Conservation (phyloP, 2,329 filamentous ascomycete species). For the Fusarium fracticaudum region DNA sequence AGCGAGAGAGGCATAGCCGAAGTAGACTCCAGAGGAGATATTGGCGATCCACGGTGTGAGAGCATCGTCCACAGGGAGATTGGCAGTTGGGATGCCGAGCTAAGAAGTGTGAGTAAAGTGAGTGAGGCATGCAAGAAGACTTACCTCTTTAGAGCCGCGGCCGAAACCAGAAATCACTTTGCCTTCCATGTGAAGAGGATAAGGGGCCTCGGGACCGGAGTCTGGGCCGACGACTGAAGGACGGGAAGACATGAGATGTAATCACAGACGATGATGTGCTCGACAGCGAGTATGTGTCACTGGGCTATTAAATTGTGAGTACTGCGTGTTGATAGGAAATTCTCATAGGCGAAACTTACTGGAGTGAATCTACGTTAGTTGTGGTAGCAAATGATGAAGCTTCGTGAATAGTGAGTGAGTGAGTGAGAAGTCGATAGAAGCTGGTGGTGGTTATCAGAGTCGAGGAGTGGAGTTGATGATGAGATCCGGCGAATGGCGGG, state of each 20-base stretch:
- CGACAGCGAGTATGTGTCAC: neutral
- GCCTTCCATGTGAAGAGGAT: slow-evolving; percentile 84
- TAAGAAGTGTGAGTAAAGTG: slow-evolving; percentile 47
- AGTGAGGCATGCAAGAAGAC: slow-evolving; percentile 13
- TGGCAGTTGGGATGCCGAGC: slow-evolving; percentile 97
- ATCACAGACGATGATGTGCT: neutral
- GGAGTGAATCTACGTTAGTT: neutral
- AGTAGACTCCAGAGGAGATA: slow-evolving; percentile 86
- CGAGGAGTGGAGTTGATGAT: slow-evolving; percentile 22
- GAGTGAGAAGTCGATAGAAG: slow-evolving; percentile 20
- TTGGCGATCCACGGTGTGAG: slow-evolving; percentile 68
- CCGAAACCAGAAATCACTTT: slow-evolving; percentile 94
- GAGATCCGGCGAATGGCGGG: slow-evolving; percentile 27
- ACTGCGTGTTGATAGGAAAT: neutral
- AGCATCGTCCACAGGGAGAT: slow-evolving; percentile 78
- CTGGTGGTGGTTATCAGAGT: slow-evolving; percentile 14
- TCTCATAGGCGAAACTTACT: neutral
- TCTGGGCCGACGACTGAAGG: slow-evolving; percentile 78
- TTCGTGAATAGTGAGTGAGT: neutral
- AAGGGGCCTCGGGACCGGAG: slow-evolving; percentile 78
- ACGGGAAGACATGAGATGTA: slow-evolving; percentile 54
- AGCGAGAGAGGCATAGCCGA: slow-evolving; percentile 84
- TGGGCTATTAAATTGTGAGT: neutral
- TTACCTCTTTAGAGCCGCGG: slow-evolving; percentile 88
- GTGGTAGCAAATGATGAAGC: neutral